Conservation (phyloP, 306 rosid genomes). For the Begonia loranthoides region DNA sequence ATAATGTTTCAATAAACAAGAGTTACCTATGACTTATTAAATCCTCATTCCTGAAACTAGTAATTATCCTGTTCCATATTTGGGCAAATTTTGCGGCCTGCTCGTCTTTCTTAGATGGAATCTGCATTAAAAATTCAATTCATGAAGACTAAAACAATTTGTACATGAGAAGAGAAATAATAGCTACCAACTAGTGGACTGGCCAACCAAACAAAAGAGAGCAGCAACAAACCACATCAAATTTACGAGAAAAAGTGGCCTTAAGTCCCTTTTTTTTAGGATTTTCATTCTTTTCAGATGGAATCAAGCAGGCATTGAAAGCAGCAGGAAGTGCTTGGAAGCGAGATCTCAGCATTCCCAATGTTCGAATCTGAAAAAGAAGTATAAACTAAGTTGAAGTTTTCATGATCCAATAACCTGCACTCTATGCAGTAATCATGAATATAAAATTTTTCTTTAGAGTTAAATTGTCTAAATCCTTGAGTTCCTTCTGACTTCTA, state of each 20-base stretch:
- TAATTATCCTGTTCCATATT: slow-evolving; percentile 81
- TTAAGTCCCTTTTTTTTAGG: slow-evolving; percentile 43
- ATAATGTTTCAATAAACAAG: not conserved
- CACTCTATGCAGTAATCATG: slow-evolving; percentile 9
- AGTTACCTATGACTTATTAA: slow-evolving; percentile 65
- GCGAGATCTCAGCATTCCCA: slow-evolving; percentile 76
- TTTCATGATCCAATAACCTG: slow-evolving; percentile 12
- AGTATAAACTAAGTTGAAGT: slow-evolving; percentile 9
- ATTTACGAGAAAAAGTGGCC: slow-evolving; percentile 53
- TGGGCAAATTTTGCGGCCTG: slow-evolving; percentile 86
- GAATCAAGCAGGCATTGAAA: slow-evolving; percentile 70
- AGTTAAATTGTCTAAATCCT: too few species aligned
- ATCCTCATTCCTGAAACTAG: slow-evolving; percentile 91
- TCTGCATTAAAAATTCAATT: slow-evolving; percentile 30
- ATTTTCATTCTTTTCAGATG: slow-evolving; percentile 33
- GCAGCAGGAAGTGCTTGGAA: slow-evolving; percentile 81
- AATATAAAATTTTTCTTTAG: not conserved
- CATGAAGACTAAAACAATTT: slow-evolving; percentile 4
- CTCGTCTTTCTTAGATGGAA: slow-evolving; percentile 39
- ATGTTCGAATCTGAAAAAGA: slow-evolving; percentile 69
- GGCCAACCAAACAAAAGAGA: slow-evolving; percentile 11
- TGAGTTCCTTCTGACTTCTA: too few species aligned
- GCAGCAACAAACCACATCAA: slow-evolving; percentile 50
- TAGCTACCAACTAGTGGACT: not conserved
- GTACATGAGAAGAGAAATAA: not conserved